Evolutionary conservation across 768 basidiomycete species (phyloP), one percentile per base, ranked within the genome.

Genomic region (Kwoniella dendrophila): DNA sequence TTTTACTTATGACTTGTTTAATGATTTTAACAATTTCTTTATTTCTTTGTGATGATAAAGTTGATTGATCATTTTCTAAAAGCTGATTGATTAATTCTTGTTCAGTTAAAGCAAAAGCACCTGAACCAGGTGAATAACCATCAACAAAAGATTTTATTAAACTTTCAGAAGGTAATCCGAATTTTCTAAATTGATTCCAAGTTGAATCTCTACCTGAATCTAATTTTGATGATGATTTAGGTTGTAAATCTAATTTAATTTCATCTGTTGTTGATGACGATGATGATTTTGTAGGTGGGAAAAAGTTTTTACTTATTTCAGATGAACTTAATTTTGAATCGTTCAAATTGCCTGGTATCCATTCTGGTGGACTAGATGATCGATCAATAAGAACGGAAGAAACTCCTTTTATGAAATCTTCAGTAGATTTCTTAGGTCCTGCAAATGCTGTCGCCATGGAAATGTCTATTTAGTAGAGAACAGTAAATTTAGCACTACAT

Each of bases 361-460:
- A 97, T 4, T 79, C 71, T 6, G 90, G 55, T 32, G 68, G 51
- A 5, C 47, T 64, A 70, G 83, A 77, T 54, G 47, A 68, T 62
- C 73, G 85, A 51, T 83, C 74, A 80, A 84, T 66, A 30, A 89
- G 76, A 34, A 91, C 85, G 38, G 87, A 84, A 30, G 83, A 86
- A 43, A 98, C 88, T 24, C 95, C 95, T 22, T 83, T 85, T 53
- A 81, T 67, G 80, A 99, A 97, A 81, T 99, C 96, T 6, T 76
- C 67, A 61, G 73, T 71, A 1, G 68, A 29, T 24, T 66, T 64
- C 8, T 70, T 59, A 6, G 64, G 55, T 0, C 73, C 73, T 70
- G 90, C 90, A 78, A 86, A 95, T 16, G 92, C 92, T 33, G 89
- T 86, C 20, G 91, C 93, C 72, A 97, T 88, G 68, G 85, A 85